phyloP scores from a whole-genome alignment of 345 rosid species.

The Rhizophora apiculata region DNA sequence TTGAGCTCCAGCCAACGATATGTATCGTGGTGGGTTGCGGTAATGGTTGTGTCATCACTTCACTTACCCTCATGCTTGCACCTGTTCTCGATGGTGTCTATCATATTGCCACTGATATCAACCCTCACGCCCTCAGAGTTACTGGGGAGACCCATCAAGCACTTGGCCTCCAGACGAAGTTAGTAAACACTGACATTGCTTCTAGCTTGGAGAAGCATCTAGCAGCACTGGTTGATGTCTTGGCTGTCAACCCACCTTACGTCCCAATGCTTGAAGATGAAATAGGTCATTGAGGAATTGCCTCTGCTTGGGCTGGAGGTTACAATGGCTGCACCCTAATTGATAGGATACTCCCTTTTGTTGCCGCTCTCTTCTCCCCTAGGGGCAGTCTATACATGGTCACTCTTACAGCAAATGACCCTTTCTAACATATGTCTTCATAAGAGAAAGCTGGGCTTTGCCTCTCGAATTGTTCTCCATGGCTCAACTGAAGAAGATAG shows the following conservation, averaged over 20 bases:
- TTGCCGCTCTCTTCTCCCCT: conserved; percentile 55
- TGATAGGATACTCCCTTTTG: conserved; percentile 59
- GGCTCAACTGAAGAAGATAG: conserved; percentile 79
- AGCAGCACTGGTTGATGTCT: conserved; percentile 61
- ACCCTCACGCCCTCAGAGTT: conserved; percentile 55
- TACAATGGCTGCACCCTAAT: conserved; percentile 60
- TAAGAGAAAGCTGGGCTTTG: conserved; percentile 71
- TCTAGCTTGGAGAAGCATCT: conserved; percentile 67
- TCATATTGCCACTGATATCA: conserved; percentile 67
- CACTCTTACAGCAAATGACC: conserved; percentile 52
- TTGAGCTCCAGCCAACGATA: conserved; percentile 55
- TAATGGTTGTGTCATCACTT: conserved; percentile 83
- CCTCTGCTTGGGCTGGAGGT: conserved; percentile 96
- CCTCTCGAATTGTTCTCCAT: conserved; percentile 65
- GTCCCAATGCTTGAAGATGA: conserved; percentile 94
- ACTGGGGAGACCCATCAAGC: conserved; percentile 63
- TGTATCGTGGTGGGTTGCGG: conserved; percentile 86
- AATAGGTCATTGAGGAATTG: conserved; percentile 52
- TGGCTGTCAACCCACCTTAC: conserved; percentile 93
- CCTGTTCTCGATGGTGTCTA: conserved; percentile 32
- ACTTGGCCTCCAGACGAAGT: conserved; percentile 65
- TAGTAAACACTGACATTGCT: conserved; percentile 55
- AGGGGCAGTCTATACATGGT: conserved; percentile 84
- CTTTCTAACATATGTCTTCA: conserved; percentile 55
- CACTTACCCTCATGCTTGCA: conserved; percentile 67